A percentile compares a stretch with the other conserved stretches of the same genome.
Conservation (phyloP, 2,329 filamentous ascomycete species). For the Aspergillus ochraceus region DNA sequence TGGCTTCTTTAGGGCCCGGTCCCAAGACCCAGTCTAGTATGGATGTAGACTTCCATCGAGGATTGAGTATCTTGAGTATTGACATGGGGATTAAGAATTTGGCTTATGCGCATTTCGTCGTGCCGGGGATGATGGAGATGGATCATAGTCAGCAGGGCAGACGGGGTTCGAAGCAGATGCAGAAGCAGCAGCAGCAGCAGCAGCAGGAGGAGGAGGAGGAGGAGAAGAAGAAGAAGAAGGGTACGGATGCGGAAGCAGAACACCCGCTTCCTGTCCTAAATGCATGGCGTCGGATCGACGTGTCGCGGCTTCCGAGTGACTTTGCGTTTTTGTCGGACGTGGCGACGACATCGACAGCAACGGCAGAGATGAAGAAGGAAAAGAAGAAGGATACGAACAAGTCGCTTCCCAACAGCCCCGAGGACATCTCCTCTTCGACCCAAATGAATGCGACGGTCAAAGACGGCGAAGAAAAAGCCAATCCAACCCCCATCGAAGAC, state of each 20-base stretch:
- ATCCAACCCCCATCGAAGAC: not conserved
- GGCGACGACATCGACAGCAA: not conserved
- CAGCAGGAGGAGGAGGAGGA: no score
- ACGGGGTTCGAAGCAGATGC: not conserved
- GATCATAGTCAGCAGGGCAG: not conserved
- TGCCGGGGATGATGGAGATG: constrained; percentile 19
- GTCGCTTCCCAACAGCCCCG: no score
- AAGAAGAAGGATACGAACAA: no score
- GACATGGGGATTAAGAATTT: constrained; percentile 85
- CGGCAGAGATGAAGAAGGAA: no score
- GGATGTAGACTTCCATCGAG: no score
- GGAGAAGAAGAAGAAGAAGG: not conserved
- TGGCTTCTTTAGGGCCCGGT: no score
- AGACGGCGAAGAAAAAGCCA: not conserved
- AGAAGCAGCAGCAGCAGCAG: no score
- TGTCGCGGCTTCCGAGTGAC: constrained; percentile 25
- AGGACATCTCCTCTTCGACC: not conserved
- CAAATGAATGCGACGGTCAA: no score
- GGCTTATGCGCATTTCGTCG: constrained; percentile 65
- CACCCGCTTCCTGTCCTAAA: constrained; percentile 27
- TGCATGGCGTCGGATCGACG: constrained; percentile 44
- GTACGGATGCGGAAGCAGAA: not conserved
- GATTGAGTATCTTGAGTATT: constrained; percentile 67
- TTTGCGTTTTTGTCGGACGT: not conserved
- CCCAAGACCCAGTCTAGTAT: no score